Percentiles rank a stretch among this genome's conserved stretches.
These are phyloP conservation scores for Oryza australiensis DNA, from an alignment of 176 grass and related monocot species.

Conservation along the genomic window DNA sequence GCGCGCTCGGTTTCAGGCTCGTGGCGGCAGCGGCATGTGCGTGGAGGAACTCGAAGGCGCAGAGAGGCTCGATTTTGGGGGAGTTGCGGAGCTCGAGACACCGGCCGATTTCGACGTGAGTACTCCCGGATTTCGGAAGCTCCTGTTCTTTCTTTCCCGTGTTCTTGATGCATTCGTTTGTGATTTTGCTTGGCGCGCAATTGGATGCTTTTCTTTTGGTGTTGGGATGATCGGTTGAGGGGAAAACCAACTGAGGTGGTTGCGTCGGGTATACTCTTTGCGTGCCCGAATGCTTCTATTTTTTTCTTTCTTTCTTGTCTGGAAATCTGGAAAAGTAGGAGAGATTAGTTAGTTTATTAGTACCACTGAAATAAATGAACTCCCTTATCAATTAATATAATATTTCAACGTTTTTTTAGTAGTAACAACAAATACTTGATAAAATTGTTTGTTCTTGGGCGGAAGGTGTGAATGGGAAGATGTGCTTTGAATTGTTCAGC, in stretches of 20 bases:
- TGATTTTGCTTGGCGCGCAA: neutral
- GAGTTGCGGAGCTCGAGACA: slow-evolving; percentile 41
- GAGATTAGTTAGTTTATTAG: slow-evolving; percentile 23
- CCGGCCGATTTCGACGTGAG: slow-evolving; percentile 46
- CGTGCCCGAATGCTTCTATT: slow-evolving; percentile 20
- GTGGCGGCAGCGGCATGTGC: slow-evolving; percentile 50
- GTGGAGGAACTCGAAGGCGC: slow-evolving; percentile 68
- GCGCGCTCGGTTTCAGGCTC: neutral
- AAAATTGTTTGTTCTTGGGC: neutral
- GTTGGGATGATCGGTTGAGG: neutral
- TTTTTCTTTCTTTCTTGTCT: neutral
- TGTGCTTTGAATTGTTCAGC: slow-evolving; percentile 46
- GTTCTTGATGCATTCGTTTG: neutral
- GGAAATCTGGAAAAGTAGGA: neutral
- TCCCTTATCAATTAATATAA: neutral
- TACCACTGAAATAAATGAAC: slow-evolving; percentile 35
- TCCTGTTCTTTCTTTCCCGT: too few species aligned
- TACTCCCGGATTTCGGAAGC: neutral
- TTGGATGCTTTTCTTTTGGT: neutral
- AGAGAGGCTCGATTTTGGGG: slow-evolving; percentile 47
- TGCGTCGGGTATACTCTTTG: slow-evolving; percentile 22
- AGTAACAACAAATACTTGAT: too few species aligned
- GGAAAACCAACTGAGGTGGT: neutral
- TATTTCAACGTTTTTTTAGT: neutral
- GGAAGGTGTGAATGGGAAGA: slow-evolving; percentile 42